Base-by-base conservation (phyloP, 495 filamentous ascomycete species). In the Tuber indicum region DNA sequence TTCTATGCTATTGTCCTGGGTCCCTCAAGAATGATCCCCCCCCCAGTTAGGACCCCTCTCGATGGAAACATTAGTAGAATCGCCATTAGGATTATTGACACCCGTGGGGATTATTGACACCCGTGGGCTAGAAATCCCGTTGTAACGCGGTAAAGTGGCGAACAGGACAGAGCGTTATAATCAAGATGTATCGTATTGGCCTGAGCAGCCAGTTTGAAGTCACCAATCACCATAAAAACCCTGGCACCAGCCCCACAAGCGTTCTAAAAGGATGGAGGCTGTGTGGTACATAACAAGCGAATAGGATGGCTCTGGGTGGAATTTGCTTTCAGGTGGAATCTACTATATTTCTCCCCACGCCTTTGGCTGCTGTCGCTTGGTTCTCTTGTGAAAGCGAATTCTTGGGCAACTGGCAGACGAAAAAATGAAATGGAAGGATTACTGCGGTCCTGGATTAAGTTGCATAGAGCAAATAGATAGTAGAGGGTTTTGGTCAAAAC, bases 211-310 rank as follows among this genome's bases (percentile, higher is more conserved):
- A 91, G 86, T 17, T 89, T 89, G 78, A 91, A 91, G 81, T 94
- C 91, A 46, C 92, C 91, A 41, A 91, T 93, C n/a, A 90, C 89
- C 91, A 92, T 92, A 41, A 77, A 90, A 45, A 92, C 87, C 32
- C 88, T 85, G 62, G 92, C 90, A 14, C 89, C 88, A 14, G 91
- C 91, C 2, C 87, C 86, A 58, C 90, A 86, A 12, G 39, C 4
- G 39, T 41, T 41, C 39, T 10, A 43, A 43, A 43, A 43, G 42
- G 42, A 8, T 6, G 42, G 42, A 1, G 42, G 42, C 3, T 3
- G 42, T 43, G 8, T 43, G 42, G 42, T 10, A 43, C 42, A 43
- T 10, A 43, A 8, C 1, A 10, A 43, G 8, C 42, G 42, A 43
- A 10, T 10, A 5, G 42, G 7, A 43, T 43, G 1, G 0, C 42